Evolutionary conservation across 2,329 filamentous ascomycete species (phyloP).

Genomic region (Pseudogymnoascus sp.): DNA sequence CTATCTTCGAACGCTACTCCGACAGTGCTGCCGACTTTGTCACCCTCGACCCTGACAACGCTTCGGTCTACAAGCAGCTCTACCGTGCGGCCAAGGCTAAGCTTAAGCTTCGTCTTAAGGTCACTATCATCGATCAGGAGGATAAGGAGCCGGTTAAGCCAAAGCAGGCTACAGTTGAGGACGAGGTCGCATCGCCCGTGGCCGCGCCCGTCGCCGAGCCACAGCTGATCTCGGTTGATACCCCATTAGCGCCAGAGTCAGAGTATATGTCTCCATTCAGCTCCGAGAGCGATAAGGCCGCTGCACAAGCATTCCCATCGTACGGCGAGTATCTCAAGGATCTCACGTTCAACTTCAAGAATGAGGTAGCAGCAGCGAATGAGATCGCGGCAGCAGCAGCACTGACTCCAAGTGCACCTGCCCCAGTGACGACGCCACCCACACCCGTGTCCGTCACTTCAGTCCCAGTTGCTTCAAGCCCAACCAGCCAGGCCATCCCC

Average conservation of each 20-base stretch:
- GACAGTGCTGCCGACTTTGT: slow-evolving; percentile 83
- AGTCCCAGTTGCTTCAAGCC: not conserved
- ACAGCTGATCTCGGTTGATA: not conserved
- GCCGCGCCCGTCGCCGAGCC: not conserved
- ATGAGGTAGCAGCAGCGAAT: not conserved
- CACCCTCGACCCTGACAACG: slow-evolving; percentile 68
- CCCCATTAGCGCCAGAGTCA: not conserved
- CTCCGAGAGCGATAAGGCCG: not conserved
- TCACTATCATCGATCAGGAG: slow-evolving; percentile 44
- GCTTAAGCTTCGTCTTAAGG: slow-evolving; percentile 87
- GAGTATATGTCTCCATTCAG: not conserved
- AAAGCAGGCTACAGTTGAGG: slow-evolving; percentile 44
- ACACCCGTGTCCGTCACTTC: not conserved
- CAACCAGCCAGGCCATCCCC: slow-evolving; percentile 22
- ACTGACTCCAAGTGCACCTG: not conserved
- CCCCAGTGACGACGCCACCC: not conserved
- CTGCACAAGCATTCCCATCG: not conserved
- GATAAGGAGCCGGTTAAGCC: slow-evolving; percentile 23
- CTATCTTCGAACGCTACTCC: slow-evolving; percentile 85
- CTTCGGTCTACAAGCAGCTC: slow-evolving; percentile 89
- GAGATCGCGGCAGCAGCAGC: not conserved
- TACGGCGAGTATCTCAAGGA: slow-evolving; percentile 6
- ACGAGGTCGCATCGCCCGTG: slow-evolving; percentile 33
- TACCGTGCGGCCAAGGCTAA: slow-evolving; percentile 97
- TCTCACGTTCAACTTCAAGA: slow-evolving; percentile 13